Conservation (phyloP, 345 rosid genomes). For the Acer negundo region DNA sequence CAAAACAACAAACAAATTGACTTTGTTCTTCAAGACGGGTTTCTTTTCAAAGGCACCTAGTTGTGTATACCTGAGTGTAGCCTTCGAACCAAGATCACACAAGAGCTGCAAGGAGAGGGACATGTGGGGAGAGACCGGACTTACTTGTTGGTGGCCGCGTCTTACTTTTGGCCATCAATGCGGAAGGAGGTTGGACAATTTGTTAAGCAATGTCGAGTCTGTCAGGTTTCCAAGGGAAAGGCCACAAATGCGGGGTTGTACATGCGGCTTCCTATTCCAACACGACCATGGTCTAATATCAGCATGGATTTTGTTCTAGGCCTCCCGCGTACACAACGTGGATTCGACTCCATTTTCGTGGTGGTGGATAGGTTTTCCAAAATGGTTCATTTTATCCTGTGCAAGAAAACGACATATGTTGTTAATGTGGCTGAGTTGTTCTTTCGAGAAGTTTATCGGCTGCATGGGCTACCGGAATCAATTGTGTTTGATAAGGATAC, state of each 20-base stretch:
- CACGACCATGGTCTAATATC: background rate
- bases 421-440: too few species aligned
- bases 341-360: background rate
- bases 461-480: too few species aligned
- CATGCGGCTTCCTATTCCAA: background rate
- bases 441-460: too few species aligned
- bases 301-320: background rate
- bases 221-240: background rate
- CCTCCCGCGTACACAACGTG: background rate
- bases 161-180: background rate
- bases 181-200: background rate
- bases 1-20: too few species aligned
- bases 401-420: too few species aligned
- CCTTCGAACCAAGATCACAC: too few species aligned
- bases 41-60: background rate
- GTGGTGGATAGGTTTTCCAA: background rate
- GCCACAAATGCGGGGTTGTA: background rate
- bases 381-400: background rate
- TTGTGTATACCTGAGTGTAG: background rate
- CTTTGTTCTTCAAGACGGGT: background rate
- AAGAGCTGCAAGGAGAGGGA: background rate
- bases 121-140: background rate
- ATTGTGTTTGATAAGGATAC: too few species aligned
- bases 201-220: background rate
- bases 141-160: background rate